phyloP scores from a whole-genome alignment of 495 filamentous ascomycete genomes.

The Hypoxylon lenormandii region DNA sequence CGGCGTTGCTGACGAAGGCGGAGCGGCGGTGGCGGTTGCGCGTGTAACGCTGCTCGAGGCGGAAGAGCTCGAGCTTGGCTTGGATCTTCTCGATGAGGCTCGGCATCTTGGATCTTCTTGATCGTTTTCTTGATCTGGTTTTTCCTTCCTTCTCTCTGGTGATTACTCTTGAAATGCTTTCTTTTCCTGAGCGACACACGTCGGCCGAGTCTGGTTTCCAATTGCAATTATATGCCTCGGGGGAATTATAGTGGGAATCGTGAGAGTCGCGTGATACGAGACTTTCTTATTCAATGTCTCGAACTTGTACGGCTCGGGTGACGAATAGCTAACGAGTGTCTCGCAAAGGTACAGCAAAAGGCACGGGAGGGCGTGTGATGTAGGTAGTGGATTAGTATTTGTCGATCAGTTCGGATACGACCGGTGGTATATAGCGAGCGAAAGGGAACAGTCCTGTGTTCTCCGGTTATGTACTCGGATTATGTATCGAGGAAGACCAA shows the following conservation, averaged over 20 bases:
- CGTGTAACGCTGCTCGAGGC: constrained; percentile 91
- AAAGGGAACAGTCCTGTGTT: constrained; percentile 46
- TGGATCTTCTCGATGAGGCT: constrained; percentile 65
- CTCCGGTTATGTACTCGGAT: constrained; percentile 41
- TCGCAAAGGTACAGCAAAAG: constrained; percentile 1
- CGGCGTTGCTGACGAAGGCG: constrained; percentile 84
- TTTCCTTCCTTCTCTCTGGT: too few species aligned
- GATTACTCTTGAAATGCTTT: not conserved
- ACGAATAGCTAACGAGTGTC: constrained; percentile 7
- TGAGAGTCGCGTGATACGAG: constrained; percentile 7
- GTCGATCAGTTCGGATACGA: constrained; percentile 7
- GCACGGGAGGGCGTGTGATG: constrained; percentile 7
- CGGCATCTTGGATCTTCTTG: constrained; percentile 33
- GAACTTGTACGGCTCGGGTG: not conserved
- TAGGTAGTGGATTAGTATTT: constrained; percentile 26
- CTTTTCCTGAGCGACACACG: constrained; percentile 1
- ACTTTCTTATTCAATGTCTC: constrained; percentile 18
- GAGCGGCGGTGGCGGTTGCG: constrained; percentile 82
- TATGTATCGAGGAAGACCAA: constrained; percentile 19
- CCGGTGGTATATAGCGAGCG: constrained; percentile 34
- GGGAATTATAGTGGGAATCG: not conserved
- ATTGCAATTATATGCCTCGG: constrained; percentile 8
- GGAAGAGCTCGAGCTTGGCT: constrained; percentile 84
- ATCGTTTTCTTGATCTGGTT: not conserved
- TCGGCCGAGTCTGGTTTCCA: constrained; percentile 5